These are phyloP conservation scores for Paraurostyla sp. DNA, from an alignment of 73 alveolate species.

Conservation along the genomic window DNA sequence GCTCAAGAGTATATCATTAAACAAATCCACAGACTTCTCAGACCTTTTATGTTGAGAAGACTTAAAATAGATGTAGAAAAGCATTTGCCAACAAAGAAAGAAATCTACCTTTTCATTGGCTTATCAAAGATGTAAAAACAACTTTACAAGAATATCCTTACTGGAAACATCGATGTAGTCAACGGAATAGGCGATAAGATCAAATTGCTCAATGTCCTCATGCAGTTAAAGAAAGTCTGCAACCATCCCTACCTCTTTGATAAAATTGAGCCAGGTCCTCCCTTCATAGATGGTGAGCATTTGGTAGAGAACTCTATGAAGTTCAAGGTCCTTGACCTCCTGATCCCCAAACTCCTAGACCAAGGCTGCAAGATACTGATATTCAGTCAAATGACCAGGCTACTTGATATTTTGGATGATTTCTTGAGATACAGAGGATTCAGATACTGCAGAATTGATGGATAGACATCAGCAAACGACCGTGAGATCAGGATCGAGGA, in stretches of 20 bases:
- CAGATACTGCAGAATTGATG: constrained; percentile 91
- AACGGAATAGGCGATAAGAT: constrained; percentile 76
- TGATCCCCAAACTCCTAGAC: constrained; percentile 90
- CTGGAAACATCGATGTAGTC: constrained; percentile 93
- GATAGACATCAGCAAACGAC: constrained; percentile 89
- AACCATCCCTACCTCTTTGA: constrained; percentile 98
- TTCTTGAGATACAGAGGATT: constrained; percentile 86
- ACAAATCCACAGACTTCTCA: constrained; percentile 90
- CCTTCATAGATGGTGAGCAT: constrained; percentile 95
- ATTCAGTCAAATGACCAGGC: constrained; percentile 98
- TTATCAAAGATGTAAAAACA: constrained; percentile 92
- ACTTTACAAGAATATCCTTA: constrained; percentile 92
- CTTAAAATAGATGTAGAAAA: constrained; percentile 92
- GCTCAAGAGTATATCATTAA: constrained; percentile 85
- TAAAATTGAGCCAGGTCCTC: constrained; percentile 94
- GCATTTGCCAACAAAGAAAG: constrained; percentile 95
- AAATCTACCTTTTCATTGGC: constrained; percentile 94
- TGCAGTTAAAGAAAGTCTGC: constrained; percentile 97
- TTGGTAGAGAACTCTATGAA: constrained; percentile 93
- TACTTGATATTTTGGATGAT: constrained; percentile 96
- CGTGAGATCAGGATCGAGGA: constrained; percentile 93
- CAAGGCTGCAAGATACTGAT: constrained; percentile 93
- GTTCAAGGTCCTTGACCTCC: constrained; percentile 93
- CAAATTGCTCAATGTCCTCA: constrained; percentile 84
- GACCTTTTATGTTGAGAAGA: constrained; percentile 97